Evolutionary conservation across 768 basidiomycete genomes (phyloP).

Genomic region (Agrocybe pediades): DNA sequence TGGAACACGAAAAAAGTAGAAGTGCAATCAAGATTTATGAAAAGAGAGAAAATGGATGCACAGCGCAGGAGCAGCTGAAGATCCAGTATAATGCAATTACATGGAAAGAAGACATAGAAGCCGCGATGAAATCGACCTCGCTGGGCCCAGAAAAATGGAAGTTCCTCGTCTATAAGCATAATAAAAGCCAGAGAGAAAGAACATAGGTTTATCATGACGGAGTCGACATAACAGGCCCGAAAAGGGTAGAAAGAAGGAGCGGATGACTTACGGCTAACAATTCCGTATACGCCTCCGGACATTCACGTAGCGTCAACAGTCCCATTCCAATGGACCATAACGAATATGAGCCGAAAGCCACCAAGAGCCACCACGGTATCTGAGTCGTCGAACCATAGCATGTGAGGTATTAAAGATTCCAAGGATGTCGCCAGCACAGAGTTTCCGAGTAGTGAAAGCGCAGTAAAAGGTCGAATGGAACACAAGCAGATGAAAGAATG

Average conservation of each 20-base stretch:
- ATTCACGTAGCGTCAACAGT: slow-evolving; percentile 71
- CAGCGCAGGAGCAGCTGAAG: too few relatives aligned
- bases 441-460: not conserved
- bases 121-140: too few relatives aligned
- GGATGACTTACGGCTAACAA: slow-evolving; percentile 55
- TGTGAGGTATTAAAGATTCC: not conserved
- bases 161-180: not conserved
- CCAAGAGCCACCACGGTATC: slow-evolving; percentile 84
- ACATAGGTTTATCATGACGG: not conserved
- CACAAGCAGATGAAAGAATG: not conserved
- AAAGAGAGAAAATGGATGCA: too few relatives aligned
- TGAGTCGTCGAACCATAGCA: slow-evolving; percentile 22
- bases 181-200: not conserved
- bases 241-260: slow-evolving; percentile 4
- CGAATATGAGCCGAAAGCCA: slow-evolving; percentile 79
- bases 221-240: slow-evolving; percentile 2
- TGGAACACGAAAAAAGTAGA: too few relatives aligned
- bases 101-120: too few relatives aligned
- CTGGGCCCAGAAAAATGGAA: too few relatives aligned
- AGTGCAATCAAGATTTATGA: too few relatives aligned
- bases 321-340: slow-evolving; percentile 79
- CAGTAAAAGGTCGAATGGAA: not conserved
- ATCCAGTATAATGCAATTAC: too few relatives aligned
- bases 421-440: not conserved
- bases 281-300: slow-evolving; percentile 78